Base-by-base conservation (phyloP, 75 land plant genomes). In the Pseudotsuga menziesii region DNA sequence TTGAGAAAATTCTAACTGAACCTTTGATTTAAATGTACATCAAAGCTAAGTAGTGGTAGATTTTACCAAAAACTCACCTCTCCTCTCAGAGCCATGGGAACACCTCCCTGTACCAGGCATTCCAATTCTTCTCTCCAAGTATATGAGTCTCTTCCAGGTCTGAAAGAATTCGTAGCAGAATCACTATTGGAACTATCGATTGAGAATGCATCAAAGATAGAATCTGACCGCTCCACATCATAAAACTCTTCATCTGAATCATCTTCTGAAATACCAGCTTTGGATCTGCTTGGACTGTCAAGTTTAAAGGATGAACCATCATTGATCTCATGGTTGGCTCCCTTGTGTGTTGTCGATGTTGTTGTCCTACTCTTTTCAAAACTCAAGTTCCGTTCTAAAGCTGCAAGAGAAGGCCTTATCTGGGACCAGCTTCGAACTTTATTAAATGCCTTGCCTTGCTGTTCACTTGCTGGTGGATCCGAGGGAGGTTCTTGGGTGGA, bases 11-110 rank as follows among this genome's bases (percentile, higher is more conserved):
- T 44, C 48, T 8, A 6, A 6, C 0, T 44, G 48, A 44, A 6
- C 8, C 48, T 44, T 44, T 6, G 6, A 44, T 44, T 44, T 44
- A 44, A 44, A 44, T 8, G 6, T 44, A 44, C 48, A 44, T 44
- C 48, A 44, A 44, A 44, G 6, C 48, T 44, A 44, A 5, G 48
- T 5, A 4, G 48, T 44, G 48, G 6, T 8, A 44, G 48, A 44
- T 44, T 44, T 44, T 7, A 44, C 48, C 8, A 44, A 44, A 17
- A 35, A 5, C 41, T 14, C 79, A 96, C 98, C 96, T 96, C 92
- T 76, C 98, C 98, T 63, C 98, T 80, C n/a, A 95, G 84, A 54
- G 92, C 94, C 94, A 93, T 91, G 35, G 98, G 98, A 54, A 93
- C 89, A 57, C 98, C 98, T 6, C 91, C 94, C 66, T 80, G 87